Base-by-base conservation (phyloP, 2,329 filamentous ascomycete species). In the Fusarium armeniacum region DNA sequence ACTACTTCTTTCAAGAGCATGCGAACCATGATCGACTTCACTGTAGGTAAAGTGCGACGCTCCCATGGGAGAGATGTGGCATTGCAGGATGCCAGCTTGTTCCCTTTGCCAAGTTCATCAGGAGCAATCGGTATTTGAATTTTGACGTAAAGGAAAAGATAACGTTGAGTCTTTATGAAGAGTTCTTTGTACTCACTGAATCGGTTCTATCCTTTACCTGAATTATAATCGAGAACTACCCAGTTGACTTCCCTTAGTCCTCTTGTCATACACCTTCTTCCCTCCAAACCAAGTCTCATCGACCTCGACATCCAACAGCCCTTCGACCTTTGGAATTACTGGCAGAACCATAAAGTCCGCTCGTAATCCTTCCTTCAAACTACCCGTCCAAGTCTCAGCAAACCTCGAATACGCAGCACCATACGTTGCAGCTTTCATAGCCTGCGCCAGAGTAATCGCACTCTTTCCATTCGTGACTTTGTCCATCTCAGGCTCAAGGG, bases 331-430 rank as follows among this genome's bases (percentile, higher is more conserved):
- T 10, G n/a, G 40, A 12, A 55, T 41, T 6, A 15, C 13, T 1
- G 54, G 40, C 8, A 72, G 3, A 2, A 81, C 74, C 6, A 86
- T 84, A 56, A 90, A 87, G 69, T 91, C 88, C 0, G 89, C 89
- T 67, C 83, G 79, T 73, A 84, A 79, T 0, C 87, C 88, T 1
- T 76, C 77, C 69, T 82, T 81, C 58, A 91, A 72, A 52, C 80
- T 84, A 0, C 89, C 89, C 0, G 86, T 80, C 74, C 83, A 81
- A 3, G 76, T 73, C 33, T 90, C 88, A 2, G 84, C 84, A 69
- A 88, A 89, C n/a, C 83, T 85, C 16, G 84, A 86, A 71, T 86
- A 87, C 1, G 88, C 88, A 6, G 84, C 84, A 0, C 88, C 88
- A 40, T 79, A 77, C 0, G 87, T 87, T 0, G 83, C 87, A 11